Percentiles rank a stretch among this genome's conserved stretches.
These are phyloP conservation scores for Stereocaulon alpinum DNA, from an alignment of 495 filamentous ascomycete genomes.

Conservation along the genomic window DNA sequence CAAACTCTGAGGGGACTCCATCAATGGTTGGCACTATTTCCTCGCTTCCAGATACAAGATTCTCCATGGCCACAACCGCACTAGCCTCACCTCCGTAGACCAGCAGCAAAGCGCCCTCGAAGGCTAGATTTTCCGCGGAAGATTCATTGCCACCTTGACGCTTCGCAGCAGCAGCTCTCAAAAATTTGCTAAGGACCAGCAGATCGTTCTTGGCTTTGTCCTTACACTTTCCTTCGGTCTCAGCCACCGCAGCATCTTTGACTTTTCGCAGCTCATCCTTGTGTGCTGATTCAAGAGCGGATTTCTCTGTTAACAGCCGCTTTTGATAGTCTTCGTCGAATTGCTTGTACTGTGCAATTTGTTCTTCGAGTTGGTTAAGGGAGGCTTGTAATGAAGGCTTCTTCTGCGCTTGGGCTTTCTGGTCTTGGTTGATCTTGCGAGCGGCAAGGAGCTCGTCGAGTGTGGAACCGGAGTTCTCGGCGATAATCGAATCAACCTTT, in stretches of 20 bases:
- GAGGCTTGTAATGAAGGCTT: slow-evolving; percentile 76
- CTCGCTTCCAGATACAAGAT: slow-evolving; percentile 69
- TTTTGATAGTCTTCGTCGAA: slow-evolving; percentile 68
- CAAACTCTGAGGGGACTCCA: slow-evolving; percentile 53
- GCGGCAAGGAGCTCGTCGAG: slow-evolving; percentile 74
- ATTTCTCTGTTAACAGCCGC: slow-evolving; percentile 56
- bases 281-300: slow-evolving; percentile 57
- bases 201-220: slow-evolving; percentile 45
- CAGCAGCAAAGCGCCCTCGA: slow-evolving; percentile 79
- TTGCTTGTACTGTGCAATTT: slow-evolving; percentile 73
- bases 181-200: slow-evolving; percentile 64
- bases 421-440: slow-evolving; percentile 86
- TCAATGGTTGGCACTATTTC: slow-evolving; percentile 59
- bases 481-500: slow-evolving; percentile 69
- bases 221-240: slow-evolving; percentile 46
- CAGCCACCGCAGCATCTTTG: slow-evolving; percentile 50
- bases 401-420: slow-evolving; percentile 79
- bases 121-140: slow-evolving; percentile 64
- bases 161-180: slow-evolving; percentile 65
- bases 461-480: slow-evolving; percentile 61
- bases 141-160: slow-evolving; percentile 55
- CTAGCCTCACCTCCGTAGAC: slow-evolving; percentile 79
- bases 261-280: slow-evolving; percentile 63
- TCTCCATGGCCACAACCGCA: slow-evolving; percentile 73
- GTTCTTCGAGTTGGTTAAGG: slow-evolving; percentile 68